A percentile compares a stretch with the other conserved stretches of the same genome.
Evolutionary conservation across 305 asterid species (phyloP).

Genomic region (Fraxinus floribunda): DNA sequence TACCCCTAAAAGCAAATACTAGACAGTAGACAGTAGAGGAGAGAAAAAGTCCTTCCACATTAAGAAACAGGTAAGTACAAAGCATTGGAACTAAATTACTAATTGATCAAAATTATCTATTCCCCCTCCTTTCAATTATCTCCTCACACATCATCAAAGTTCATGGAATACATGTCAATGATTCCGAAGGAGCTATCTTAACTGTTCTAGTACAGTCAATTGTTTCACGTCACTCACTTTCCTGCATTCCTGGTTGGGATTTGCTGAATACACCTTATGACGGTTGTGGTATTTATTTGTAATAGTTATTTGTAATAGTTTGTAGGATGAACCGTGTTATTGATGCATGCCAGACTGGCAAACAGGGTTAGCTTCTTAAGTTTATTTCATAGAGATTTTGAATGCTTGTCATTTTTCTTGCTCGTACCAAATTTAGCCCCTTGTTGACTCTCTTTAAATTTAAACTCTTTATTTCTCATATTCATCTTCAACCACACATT

Average conservation of each 20-base stretch:
- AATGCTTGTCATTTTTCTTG: background rate
- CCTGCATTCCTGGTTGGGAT: background rate
- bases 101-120: background rate
- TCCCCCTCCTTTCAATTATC: background rate
- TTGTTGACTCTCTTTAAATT: background rate
- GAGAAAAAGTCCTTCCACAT: background rate
- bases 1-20: background rate
- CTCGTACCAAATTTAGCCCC: background rate
- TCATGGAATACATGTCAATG: background rate
- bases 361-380: background rate
- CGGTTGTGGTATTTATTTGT: background rate
- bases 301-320: background rate
- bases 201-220: background rate
- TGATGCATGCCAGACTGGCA: background rate
- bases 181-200: background rate
- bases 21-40: background rate
- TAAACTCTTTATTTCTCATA: background rate
- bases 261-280: background rate
- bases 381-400: background rate
- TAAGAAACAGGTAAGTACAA: background rate
- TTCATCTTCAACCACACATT: background rate
- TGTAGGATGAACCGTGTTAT: background rate
- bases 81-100: background rate
- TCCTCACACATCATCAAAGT: background rate
- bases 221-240: background rate